Base-by-base conservation (phyloP, 2,329 filamentous ascomycete genomes). In the Clonostachys solani region DNA sequence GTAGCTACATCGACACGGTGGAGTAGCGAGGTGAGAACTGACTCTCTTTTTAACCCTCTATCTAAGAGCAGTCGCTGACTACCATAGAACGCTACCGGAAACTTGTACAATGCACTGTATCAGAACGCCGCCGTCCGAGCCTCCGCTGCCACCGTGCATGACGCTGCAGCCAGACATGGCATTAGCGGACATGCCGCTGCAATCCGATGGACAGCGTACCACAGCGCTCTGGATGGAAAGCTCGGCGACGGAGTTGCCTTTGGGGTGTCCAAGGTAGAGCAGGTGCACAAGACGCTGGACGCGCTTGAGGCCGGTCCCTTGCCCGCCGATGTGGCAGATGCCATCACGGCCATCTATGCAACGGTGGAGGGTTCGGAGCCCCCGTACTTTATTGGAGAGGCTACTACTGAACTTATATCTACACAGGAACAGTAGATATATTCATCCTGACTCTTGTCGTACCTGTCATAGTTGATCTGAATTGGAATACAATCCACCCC, bases 101-200 rank as follows among this genome's bases (percentile, higher is more conserved):
- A 48, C 5, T 1, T 61, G 1, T 68, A 66, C 43, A 42, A 16
- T 3, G 18, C 33, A 4, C 15, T 55, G 5, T 69, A 67, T 44
- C 7, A 51, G 33, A 57, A 62, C 36, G 56, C 62, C 2, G 43
- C 55, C 2, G 56, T 68, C 40, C 50, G 56, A 2, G 52, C 44
- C 0, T 60, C 62, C 2, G 54, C 59, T 2, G 57, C 61, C 23
- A 54, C 50, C 6, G 62, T 59, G 3, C 46, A 54, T 13, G 49
- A 52, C 2, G 56, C 56, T 1, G 61, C 62, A 2, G 49, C 52
- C 8, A 61, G 62, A 50, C 55, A 70, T 49, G 61, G 59, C 12
- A 67, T 72, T 36, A 58, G 46, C 35, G 66, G 62, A 3, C 68
- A 72, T 46, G 67, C 63, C 2, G 68, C 67, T 1, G 66, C 71